Evolutionary conservation across 306 rosid species (phyloP), one percentile per base, ranked within the genome.

Genomic region (Inga laurina): DNA sequence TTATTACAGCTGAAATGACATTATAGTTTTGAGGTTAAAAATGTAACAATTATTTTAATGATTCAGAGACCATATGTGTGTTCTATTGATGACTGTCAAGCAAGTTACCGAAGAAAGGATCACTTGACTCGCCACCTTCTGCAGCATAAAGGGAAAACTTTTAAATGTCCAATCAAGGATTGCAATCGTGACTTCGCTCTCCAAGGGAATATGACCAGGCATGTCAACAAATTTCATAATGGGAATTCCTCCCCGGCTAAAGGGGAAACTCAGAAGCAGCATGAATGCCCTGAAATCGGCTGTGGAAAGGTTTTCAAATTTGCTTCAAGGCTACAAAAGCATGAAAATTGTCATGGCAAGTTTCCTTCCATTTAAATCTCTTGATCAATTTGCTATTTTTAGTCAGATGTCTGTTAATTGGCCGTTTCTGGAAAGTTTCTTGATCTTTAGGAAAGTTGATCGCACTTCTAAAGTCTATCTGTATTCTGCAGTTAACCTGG

Each of bases 41-140:
- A 18, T 10, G 30, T 76, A 37, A 45, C 75, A 39, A 7, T 44
- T 4, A 11, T 59, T 13, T 62, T 15, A 12, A 72, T 75, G 67
- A 48, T 80, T 61, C 93, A 92, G 93, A 87, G 96, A 86, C 88
- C 85, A n/a, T 87, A 72, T 52, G 22, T 69, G 16, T 88, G 96
- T 83, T 51, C 82, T 0, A 77, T 92, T 9, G 90, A 88, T 78
- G 91, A 82, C 56, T 92, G 92, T 59, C 86, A 35, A 18, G 83
- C 88, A 21, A 85, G 89, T 78, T 92, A 88, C 51, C 79, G 91
- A 84, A 88, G 96, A 83, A 90, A 90, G 82, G 96, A 90, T 87
- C 96, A 92, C 84, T 88, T 92, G 84, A 88, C 87, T 78, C 93
- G 90, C 8, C 96, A 90, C 82, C 85, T 90, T 81, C 90, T 88